These are phyloP conservation scores for Perkinsus marinus DNA, from an alignment of 169 alveolate species.

Conservation along the genomic window DNA sequence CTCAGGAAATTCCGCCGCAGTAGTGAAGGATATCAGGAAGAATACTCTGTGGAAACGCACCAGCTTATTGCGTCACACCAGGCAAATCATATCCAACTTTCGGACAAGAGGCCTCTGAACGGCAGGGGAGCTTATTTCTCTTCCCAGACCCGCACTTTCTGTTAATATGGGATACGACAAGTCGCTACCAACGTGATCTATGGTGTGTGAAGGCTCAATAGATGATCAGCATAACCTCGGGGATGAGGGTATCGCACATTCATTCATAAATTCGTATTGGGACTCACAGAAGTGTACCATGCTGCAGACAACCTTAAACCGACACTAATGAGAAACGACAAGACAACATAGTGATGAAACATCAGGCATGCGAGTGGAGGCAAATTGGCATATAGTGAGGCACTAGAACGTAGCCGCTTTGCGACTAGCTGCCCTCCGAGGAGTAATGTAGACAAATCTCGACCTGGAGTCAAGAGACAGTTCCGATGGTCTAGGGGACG, in stretches of 20 bases:
- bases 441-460: not conserved
- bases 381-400: not conserved
- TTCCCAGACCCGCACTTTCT: too few relatives aligned
- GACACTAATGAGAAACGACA: not conserved
- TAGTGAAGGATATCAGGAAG: too few relatives aligned
- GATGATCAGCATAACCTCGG: not conserved
- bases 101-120: too few relatives aligned
- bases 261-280: not conserved
- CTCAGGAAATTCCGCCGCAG: too few relatives aligned
- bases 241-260: not conserved
- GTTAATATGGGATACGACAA: too few relatives aligned
- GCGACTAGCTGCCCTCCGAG: not conserved
- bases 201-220: too few relatives aligned
- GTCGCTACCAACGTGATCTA: too few relatives aligned
- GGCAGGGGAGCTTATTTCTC: too few relatives aligned
- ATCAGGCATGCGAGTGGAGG: not conserved
- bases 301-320: not conserved
- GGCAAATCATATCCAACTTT: too few relatives aligned
- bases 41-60: too few relatives aligned
- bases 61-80: too few relatives aligned
- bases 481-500: not conserved
- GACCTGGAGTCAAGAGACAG: not conserved
- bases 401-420: not conserved
- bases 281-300: not conserved
- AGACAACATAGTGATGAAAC: not conserved